Percentiles rank a stretch among this genome's conserved stretches.
Conservation (phyloP, 169 alveolate genomes). For the Eimeria mitis region DNA sequence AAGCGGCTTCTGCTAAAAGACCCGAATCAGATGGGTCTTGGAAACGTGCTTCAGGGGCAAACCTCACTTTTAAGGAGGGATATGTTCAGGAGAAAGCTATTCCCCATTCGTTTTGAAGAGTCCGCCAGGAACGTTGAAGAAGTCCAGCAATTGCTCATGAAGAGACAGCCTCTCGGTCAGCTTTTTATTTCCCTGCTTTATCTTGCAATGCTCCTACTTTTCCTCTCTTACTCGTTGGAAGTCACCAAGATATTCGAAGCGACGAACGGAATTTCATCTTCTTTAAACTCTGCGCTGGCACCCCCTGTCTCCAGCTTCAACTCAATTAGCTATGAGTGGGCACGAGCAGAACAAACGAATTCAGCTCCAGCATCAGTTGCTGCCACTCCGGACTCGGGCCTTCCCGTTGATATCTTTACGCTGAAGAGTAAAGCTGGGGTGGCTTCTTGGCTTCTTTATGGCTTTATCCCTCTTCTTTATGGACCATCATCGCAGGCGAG, state of each 20-base stretch:
- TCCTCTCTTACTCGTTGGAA: slow-evolving; percentile 49
- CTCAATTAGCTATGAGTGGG: slow-evolving; percentile 35
- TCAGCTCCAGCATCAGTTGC: slow-evolving; percentile 12
- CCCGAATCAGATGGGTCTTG: slow-evolving; percentile 21
- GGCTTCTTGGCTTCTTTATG: slow-evolving; percentile 74
- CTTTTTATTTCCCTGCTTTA: slow-evolving; percentile 6
- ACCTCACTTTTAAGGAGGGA: slow-evolving; percentile 61
- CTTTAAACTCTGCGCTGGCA: slow-evolving; percentile 22
- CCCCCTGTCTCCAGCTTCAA: slow-evolving; percentile 35
- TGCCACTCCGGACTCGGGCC: background rate
- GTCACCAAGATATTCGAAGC: slow-evolving; percentile 45
- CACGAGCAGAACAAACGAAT: background rate
- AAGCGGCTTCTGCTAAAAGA: slow-evolving; percentile 44
- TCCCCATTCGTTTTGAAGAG: slow-evolving; percentile 74
- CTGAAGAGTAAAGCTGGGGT: slow-evolving; percentile 53
- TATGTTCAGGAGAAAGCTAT: slow-evolving; percentile 49
- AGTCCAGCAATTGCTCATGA: slow-evolving; percentile 45
- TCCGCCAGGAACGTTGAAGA: slow-evolving; percentile 62
- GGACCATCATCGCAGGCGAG: slow-evolving; percentile 66
- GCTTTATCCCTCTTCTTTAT: slow-evolving; percentile 47
- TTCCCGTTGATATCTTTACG: background rate
- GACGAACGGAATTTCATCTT: slow-evolving; percentile 23
- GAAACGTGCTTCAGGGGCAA: slow-evolving; percentile 39
- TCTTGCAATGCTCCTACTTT: slow-evolving; percentile 42
- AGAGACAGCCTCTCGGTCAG: slow-evolving; percentile 55